Base-by-base conservation (phyloP, 192 early-diverging fungal species). In the Linnemannia zychae region DNA sequence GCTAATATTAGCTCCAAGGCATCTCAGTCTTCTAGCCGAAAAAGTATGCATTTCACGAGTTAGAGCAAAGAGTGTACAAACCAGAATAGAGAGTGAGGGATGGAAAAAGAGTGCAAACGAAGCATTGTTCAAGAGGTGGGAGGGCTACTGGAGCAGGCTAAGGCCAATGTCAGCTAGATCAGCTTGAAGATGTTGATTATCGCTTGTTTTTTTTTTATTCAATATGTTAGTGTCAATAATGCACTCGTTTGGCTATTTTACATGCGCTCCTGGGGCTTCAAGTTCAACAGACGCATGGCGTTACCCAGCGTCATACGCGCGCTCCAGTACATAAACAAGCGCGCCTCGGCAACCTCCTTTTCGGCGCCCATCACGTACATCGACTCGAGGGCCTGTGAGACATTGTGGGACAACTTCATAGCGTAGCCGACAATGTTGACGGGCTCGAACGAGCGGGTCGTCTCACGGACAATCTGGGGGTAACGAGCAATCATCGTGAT, bases 231-330 rank as follows among this genome's bases (percentile, higher is more conserved):
- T n/a, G n/a, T n/a, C n/a, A n/a, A n/a, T n/a, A n/a, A n/a, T n/a
- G n/a, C n/a, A n/a, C n/a, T n/a, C n/a, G n/a, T n/a, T n/a, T 71
- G 15, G 20, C 48, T 50, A 57, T 63, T 84, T 94, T 94, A 99
- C 98, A 99, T 99, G 78, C 96, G 90, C 84, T 97, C 94, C 67
- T 98, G 87, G 63, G 97, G 97, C 80, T 89, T 90, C 78, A 99
- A 87, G 72, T 96, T 96, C 73, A 99, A 85, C 16, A 97, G 85
- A 60, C 93, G 90, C 76, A 99, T 91, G 24, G 94, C 95, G 81
- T 98, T 99, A 52, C 96, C 94, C 13, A 99, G 88, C 0, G 96
- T 96, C 33, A 94, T 88, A 74, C 98, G 91, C 40, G 96, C 96
- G 57, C 93, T 90, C 90, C 90, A 94, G 88, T 94, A 98, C 91